Evolutionary conservation across 2,329 filamentous ascomycete genomes (phyloP).

Genomic region (Mariannaea sp.): DNA sequence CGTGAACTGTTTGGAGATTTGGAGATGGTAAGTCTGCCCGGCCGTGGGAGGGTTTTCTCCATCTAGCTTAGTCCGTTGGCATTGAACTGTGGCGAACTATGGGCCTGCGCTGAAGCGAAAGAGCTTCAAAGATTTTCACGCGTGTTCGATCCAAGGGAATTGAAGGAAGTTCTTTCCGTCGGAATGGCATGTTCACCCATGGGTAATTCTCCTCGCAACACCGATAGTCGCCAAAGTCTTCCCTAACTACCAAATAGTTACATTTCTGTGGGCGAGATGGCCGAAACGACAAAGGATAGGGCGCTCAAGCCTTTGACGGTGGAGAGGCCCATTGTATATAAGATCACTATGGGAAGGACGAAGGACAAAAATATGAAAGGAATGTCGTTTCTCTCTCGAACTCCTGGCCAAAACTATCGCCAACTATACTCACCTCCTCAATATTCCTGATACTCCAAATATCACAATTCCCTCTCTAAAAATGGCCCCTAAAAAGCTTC

Average conservation of each 20-base stretch:
- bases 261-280: not conserved
- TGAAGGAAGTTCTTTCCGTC: constrained; percentile 13
- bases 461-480: not conserved
- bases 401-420: too few relatives aligned
- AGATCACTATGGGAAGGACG: not conserved
- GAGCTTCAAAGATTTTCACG: too few relatives aligned
- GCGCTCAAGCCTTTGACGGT: constrained; percentile 1
- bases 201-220: not conserved
- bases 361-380: constrained; percentile 16
- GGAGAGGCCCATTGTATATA: not conserved
- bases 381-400: constrained; percentile 6
- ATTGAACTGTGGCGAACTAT: too few relatives aligned
- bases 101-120: too few relatives aligned
- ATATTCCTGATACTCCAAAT: not conserved
- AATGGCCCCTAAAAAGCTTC: constrained; percentile 39
- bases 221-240: not conserved
- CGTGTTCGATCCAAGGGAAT: too few relatives aligned
- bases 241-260: constrained; percentile 4
- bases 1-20: constrained; percentile 1
- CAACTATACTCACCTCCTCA: not conserved
- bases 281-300: constrained; percentile 6
- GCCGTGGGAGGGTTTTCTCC: not conserved
- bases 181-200: constrained; percentile 2
- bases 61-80: not conserved
- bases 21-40: constrained; percentile 17